Percentiles rank a stretch among this genome's conserved stretches.
Evolutionary conservation across 163 green algal species (phyloP).

Genomic region (Scenedesmus sp.): DNA sequence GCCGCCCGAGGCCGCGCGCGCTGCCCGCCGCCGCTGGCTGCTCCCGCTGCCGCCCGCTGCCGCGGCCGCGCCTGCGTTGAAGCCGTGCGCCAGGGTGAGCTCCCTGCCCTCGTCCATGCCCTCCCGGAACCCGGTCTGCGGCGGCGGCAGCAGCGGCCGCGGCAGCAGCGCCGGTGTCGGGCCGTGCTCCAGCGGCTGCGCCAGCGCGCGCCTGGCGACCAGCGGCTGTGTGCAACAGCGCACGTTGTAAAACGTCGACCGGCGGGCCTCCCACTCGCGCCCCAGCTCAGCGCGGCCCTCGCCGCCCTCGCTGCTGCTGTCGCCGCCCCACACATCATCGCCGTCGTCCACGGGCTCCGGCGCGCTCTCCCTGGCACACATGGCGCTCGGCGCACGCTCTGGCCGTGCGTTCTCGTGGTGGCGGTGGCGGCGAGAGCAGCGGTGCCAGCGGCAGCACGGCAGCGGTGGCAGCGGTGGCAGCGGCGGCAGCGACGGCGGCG

Average conservation of each 20-base stretch:
- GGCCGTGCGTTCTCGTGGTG: too few relatives aligned
- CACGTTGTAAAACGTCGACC: slow-evolving; percentile 43
- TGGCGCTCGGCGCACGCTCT: too few relatives aligned
- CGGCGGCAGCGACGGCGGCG: too few relatives aligned
- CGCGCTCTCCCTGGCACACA: slow-evolving; percentile 27
- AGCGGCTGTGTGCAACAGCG: too few relatives aligned
- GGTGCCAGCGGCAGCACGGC: too few relatives aligned
- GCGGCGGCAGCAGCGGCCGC: background rate
- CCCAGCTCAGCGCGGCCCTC: slow-evolving; percentile 1
- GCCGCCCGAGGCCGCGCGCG: background rate
- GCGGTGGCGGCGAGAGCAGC: too few relatives aligned
- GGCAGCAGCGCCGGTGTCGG: background rate
- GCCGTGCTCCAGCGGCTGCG: background rate
- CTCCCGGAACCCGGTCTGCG: slow-evolving; percentile 58
- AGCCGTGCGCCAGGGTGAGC: slow-evolving; percentile 52
- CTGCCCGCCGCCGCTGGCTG: background rate
- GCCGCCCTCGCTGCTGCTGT: background rate
- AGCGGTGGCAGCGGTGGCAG: too few relatives aligned
- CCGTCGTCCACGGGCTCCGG: background rate
- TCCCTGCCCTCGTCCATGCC: slow-evolving; percentile 58
- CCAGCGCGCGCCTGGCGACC: too few relatives aligned
- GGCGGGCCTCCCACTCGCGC: slow-evolving; percentile 31
- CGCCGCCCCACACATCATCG: slow-evolving; percentile 30
- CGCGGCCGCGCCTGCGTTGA: slow-evolving; percentile 51
- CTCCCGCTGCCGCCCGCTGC: background rate